Base-by-base conservation (phyloP, 208 protist genomes). In the Tritrichomonas musculus region DNA sequence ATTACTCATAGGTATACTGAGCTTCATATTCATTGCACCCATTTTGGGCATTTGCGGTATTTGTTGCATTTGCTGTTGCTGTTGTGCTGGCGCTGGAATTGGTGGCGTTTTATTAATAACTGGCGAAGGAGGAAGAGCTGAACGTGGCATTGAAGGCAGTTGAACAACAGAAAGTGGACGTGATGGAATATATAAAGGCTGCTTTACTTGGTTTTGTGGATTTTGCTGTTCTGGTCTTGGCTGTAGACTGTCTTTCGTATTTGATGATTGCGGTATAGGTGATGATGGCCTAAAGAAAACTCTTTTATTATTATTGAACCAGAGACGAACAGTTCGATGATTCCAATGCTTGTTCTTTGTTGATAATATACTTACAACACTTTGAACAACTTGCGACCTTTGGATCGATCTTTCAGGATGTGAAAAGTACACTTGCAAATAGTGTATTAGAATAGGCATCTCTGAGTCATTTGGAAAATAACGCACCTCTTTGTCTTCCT, bases 301-400 rank as follows among this genome's bases (percentile, higher is more conserved):
- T 33, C 77, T 25, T 57, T 88, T 88, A 50, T 88, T 88, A 49
- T 88, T 88, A 39, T 88, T 88, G 39, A 88, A 88, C 77, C 77
- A 88, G 4, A 88, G 27, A 33, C 77, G 41, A 55, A 88, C 47
- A 20, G 77, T 88, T 8, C 77, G 39, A 39, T 88, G 77, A 39
- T 14, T 53, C 77, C 77, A 88, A 49, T 88, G 77, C 47, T 88
- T 88, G 47, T 88, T 88, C 1, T 41, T 55, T 33, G 77, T 13
- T 17, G 41, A n/a, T 11, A 88, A 17, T 39, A 88, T 47, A n/a
- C 41, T 33, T 13, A 57, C 77, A 88, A 88, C 77, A n/a, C 11
- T 88, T 88, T 88, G 77, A 44, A 88, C 77, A 57, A 88, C 77
- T 36, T 57, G 77, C n/a, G 77, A 88, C 2, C 77, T 25, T 57